Base-by-base conservation (phyloP, 495 filamentous ascomycete genomes). In the Xylaria flabelliformis region DNA sequence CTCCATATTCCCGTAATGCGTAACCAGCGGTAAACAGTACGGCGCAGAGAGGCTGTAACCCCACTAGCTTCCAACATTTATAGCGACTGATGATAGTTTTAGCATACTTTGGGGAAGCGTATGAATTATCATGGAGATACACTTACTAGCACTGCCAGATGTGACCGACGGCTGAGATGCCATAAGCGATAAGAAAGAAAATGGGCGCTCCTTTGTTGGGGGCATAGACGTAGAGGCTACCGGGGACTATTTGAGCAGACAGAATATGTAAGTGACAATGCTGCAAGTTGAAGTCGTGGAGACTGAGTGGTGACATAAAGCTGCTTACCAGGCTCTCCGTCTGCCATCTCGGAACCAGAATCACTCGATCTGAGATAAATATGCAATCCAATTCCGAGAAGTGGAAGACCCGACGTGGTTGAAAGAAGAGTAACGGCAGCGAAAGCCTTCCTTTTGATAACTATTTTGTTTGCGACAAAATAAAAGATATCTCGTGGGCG, bases 91-190 rank as follows among this genome's bases (percentile, higher is more conserved):
- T 13, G 19, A 53, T 66, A 15, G 9, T 4, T 42, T 66, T 66
- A 53, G 64, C 46, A 51, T 12, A 13, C 13, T 24, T 32, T 5
- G 8, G 36, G 15, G 41, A 36, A 36, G 12, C 26, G 64, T 32
- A 13, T 39, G 15, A 19, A 39, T 51, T 19, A n/a, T 32, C 13
- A 36, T 66, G 58, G 39, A 12, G 13, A 26, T 24, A 42, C 42
- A 76, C 79, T 74, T 65, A 78, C 79, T 50, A 51, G 71, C 80
- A 80, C 67, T 80, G 79, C 77, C 78, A 80, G 26, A 78, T 64
- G 50, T 82, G 80, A 46, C 71, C 64, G 8, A 73, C 46, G 1
- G 69, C 77, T 5, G 79, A 82, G 26, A 73, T 4, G 10, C 59
- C 74, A 44, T 73, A 82, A 0, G 74, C 71, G 12, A 75, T 21